Evolutionary conservation across 2,329 filamentous ascomycete species (phyloP).

Genomic region (Diaporthe sp.): DNA sequence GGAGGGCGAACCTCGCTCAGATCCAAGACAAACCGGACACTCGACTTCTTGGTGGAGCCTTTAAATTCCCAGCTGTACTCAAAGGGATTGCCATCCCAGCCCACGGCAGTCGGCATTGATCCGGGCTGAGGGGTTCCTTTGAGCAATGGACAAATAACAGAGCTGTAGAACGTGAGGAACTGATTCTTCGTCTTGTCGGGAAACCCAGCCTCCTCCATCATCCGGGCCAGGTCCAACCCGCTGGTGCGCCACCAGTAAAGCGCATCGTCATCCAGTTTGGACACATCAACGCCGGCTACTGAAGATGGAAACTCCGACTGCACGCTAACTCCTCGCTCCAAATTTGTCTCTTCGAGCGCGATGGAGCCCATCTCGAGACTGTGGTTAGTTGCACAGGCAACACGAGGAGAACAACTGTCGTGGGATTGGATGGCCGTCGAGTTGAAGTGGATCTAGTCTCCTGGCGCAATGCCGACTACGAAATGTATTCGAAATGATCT

Average conservation of each 20-base stretch:
- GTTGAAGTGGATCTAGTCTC: not conserved
- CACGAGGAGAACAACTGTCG: not conserved
- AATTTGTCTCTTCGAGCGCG: not conserved
- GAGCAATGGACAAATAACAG: constrained; percentile 29
- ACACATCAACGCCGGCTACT: constrained; percentile 18
- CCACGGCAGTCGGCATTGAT: not conserved
- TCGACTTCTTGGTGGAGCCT: constrained; percentile 14
- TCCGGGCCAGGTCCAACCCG: constrained; percentile 17
- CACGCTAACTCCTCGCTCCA: not conserved
- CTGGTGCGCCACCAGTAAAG: constrained; percentile 32
- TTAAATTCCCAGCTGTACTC: constrained; percentile 37
- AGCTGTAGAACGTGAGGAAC: constrained; percentile 20
- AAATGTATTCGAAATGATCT: not conserved
- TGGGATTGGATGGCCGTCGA: not conserved
- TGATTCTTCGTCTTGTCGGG: constrained; percentile 9
- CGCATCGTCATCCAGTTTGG: constrained; percentile 15
- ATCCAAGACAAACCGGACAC: constrained; percentile 34
- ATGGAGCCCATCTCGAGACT: constrained; percentile 18
- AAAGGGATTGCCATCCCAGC: constrained; percentile 26
- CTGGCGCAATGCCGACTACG: not conserved
- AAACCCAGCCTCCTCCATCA: constrained; percentile 21
- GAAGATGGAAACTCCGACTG: not conserved
- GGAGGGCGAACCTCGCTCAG: constrained; percentile 1
- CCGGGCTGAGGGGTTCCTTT: not conserved
- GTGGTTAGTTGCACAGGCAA: not conserved